A percentile compares a stretch with the other conserved stretches of the same genome.
These are phyloP conservation scores for Fusarium ramigenum DNA, from an alignment of 2,329 filamentous ascomycete species.

Conservation along the genomic window DNA sequence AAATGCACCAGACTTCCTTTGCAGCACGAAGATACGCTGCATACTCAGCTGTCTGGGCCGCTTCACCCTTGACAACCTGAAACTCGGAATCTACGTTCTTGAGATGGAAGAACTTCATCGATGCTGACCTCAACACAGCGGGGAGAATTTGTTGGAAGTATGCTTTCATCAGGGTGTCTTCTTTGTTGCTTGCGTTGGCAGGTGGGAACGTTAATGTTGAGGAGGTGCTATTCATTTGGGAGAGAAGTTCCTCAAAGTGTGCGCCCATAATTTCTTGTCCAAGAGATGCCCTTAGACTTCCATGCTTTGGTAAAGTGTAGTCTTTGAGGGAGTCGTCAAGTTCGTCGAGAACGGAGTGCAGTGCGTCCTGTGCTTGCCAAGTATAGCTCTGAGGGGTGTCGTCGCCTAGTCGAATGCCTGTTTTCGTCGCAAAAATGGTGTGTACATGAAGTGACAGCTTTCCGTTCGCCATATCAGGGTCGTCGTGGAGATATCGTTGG, in stretches of 20 bases:
- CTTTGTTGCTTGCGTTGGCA: background rate
- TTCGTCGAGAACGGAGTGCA: background rate
- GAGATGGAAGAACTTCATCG: background rate
- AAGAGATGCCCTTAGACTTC: rapidly evolving
- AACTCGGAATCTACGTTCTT: conserved; percentile 12
- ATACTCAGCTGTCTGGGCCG: background rate
- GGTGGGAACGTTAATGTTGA: background rate
- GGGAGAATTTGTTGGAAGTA: conserved; percentile 10
- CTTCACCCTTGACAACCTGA: background rate
- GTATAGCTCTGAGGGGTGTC: background rate
- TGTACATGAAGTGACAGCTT: background rate
- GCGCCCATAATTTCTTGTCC: background rate
- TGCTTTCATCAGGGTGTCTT: background rate
- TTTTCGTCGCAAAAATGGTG: background rate
- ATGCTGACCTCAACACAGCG: background rate
- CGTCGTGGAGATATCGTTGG: background rate
- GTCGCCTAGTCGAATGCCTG: background rate
- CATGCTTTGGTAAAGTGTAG: rapidly evolving
- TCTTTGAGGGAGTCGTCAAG: background rate
- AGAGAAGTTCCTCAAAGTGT: conserved; percentile 14
- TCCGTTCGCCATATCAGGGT: background rate
- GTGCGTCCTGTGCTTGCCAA: conserved; percentile 6
- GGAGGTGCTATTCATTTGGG: background rate
- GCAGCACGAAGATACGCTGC: background rate
- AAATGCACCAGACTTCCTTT: conserved; percentile 1